Base-by-base conservation (phyloP, 768 basidiomycete genomes). In the Sistotremastrum niveocremeum region DNA sequence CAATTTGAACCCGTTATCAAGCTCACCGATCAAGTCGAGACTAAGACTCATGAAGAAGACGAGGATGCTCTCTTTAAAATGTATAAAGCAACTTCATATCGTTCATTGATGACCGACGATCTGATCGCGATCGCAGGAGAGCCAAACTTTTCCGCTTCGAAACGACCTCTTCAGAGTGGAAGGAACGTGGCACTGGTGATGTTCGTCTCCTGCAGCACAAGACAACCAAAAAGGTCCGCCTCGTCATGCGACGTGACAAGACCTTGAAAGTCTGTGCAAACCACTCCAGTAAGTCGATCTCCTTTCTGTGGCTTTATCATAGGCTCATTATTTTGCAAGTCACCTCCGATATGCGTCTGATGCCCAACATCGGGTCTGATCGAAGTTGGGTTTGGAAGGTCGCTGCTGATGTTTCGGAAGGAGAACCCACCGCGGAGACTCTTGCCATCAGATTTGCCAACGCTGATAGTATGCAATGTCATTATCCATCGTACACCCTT, bases 221-320 rank as follows among this genome's bases (percentile, higher is more conserved):
- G 65, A 78, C 79, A 59, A 83, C 81, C 42, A 81, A 83, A 72
- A 97, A 93, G 67, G 74, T 94, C 58, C 77, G 95, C 51, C 77
- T 99, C 51, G 90, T 99, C 62, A 99, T 99, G 95, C 75, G 94
- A 69, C 86, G 95, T 65, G 95, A 99, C 75, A 97, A 97, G 80
- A 99, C 95, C 41, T 74, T 90, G 66, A 98, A 99, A 66, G 93
- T 98, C 67, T 98, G 95, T 66, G 95, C 95, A 48, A 99, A 99
- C 71, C 95, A 98, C 68, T 66, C 77, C 53, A 79, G 95, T 97
- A 58, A 67, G 72, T 65, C 7, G 28, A 34, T 35, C 44, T 39
- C 41, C 32, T 12, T 39, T 34, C 33, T 39, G 29, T 28, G 45
- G 7, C 33, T 20, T 32, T 11, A 46, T 36, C 32, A 20, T 46